phyloP scores from a whole-genome alignment of 805 yeast genomes.

The Metschnikowia arizonensis region DNA sequence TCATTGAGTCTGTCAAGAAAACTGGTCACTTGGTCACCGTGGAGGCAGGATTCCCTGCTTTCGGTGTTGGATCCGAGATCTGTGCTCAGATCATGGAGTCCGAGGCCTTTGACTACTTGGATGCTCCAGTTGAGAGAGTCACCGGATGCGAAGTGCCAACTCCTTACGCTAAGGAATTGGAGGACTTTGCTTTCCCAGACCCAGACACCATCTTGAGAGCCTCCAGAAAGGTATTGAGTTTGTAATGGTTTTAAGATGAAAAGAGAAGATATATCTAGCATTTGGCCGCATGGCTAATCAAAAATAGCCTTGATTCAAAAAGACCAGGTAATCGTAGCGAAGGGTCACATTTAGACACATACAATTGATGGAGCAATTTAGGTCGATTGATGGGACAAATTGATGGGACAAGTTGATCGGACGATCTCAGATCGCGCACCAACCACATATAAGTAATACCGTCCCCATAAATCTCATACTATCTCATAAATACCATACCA shows the following conservation, averaged over 20 bases:
- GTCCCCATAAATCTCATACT: neutral
- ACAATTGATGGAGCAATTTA: too few species aligned
- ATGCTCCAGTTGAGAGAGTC: slow-evolving; percentile 97
- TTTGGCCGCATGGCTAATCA: neutral
- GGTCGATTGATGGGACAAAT: too few species aligned
- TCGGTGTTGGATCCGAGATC: slow-evolving; percentile 98
- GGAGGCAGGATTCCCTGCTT: slow-evolving; percentile 97
- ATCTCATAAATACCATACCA: neutral
- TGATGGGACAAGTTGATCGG: neutral
- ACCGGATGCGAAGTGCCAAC: slow-evolving; percentile 99
- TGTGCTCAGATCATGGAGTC: slow-evolving; percentile 97
- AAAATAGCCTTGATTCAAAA: too few species aligned
- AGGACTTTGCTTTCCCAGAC: slow-evolving; percentile 99
- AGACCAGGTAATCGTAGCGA: too few species aligned
- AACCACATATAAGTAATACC: neutral
- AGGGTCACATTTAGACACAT: too few species aligned
- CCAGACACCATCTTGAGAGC: slow-evolving; percentile 85
- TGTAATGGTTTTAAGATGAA: slow-evolving; percentile 34
- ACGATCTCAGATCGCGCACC: neutral
- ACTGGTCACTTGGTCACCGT: slow-evolving; percentile 95
- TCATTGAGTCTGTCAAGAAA: slow-evolving; percentile 86
- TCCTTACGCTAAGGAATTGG: slow-evolving; percentile 93
- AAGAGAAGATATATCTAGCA: neutral
- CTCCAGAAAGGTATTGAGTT: slow-evolving; percentile 70
- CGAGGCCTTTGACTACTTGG: slow-evolving; percentile 96